Percentiles rank a stretch among this genome's conserved stretches.
phyloP scores from a whole-genome alignment of 495 filamentous ascomycete genomes.

The Venustampulla echinocandica region DNA sequence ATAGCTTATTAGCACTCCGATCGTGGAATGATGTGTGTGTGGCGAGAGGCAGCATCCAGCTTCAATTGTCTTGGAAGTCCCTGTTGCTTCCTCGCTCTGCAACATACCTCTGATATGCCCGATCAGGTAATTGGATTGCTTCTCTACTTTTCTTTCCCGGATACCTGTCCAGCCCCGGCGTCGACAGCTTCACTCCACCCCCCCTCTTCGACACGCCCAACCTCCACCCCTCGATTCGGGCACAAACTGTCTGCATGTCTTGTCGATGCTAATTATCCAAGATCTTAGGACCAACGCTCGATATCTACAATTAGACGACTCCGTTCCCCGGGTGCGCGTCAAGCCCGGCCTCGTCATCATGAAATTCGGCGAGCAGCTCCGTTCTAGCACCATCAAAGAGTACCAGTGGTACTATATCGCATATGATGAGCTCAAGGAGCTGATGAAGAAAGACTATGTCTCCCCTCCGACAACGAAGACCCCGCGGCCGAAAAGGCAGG shows the following conservation, averaged over 20 bases:
- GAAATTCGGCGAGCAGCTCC: conserved; percentile 96
- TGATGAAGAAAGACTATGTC: conserved; percentile 66
- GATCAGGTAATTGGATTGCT: too few species aligned
- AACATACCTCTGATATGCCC: too few species aligned
- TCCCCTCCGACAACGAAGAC: conserved; percentile 37
- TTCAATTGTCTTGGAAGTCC: too few species aligned
- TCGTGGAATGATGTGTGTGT: too few species aligned
- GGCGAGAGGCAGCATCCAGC: too few species aligned
- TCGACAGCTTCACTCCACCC: background rate
- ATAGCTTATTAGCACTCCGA: too few species aligned
- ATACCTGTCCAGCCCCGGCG: background rate
- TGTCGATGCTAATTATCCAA: conserved; percentile 44
- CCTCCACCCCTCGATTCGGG: too few species aligned
- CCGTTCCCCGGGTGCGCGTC: conserved; percentile 21
- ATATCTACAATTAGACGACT: conserved; percentile 24
- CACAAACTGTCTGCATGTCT: too few species aligned
- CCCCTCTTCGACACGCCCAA: too few species aligned
- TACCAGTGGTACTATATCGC: conserved; percentile 96
- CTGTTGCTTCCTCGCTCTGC: too few species aligned
- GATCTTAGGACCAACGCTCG: conserved; percentile 34
- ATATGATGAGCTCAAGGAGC: conserved; percentile 86
- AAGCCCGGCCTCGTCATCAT: conserved; percentile 31
- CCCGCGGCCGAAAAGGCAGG: conserved; percentile 45
- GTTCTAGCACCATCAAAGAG: conserved; percentile 86
- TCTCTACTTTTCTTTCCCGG: background rate